Evolutionary conservation across 768 basidiomycete genomes (phyloP), one percentile per base, ranked within the genome.

Genomic region (Mrakia frigida): DNA sequence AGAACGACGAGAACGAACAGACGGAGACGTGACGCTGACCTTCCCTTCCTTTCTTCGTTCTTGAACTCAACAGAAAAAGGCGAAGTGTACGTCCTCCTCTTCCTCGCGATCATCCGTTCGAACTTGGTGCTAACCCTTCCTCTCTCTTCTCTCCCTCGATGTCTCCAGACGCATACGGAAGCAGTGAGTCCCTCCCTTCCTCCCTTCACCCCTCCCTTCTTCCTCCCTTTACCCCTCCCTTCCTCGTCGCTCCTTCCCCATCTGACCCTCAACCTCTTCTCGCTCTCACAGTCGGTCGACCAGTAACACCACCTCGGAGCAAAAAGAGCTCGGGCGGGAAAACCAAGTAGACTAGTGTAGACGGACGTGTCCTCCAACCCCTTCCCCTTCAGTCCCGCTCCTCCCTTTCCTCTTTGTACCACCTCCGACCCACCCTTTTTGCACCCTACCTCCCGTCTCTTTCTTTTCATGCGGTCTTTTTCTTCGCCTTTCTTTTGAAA

Each of bases 261-360:
- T 21, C 52, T n/a, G 21, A 53, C 56, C 18, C 56, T 9, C 56
- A 25, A n/a, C 9, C 28, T 23, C 16, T 50, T 65, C 50, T 31
- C 1, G n/a, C 39, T 43, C 28, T 71, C 35, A 10, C 23, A 70
- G 74, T 68, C 31, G 63, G 31, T 35, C 65, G 63, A 25, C 28
- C 76, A 41, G 76, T 77, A 25, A 77, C 76, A 31, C 76, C 76
- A 16, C 76, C 76, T 11, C 76, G 76, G 23, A 73, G 60, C 6
- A 73, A 73, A 59, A 77, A 77, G 71, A 52, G 67, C 13, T 50
- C 39, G 16, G 53, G 41, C 10, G n/a, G n/a, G n/a, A 68, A 67
- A 31, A 67, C 46, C 50, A 67, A 72, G 52, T 72, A 72, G 23
- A 72, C n/a, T 3, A 6, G 11, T 21, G 4, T 3, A 2, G 13